These are phyloP conservation scores for Candida boleticola DNA, from an alignment of 805 yeast genomes.

Conservation along the genomic window DNA sequence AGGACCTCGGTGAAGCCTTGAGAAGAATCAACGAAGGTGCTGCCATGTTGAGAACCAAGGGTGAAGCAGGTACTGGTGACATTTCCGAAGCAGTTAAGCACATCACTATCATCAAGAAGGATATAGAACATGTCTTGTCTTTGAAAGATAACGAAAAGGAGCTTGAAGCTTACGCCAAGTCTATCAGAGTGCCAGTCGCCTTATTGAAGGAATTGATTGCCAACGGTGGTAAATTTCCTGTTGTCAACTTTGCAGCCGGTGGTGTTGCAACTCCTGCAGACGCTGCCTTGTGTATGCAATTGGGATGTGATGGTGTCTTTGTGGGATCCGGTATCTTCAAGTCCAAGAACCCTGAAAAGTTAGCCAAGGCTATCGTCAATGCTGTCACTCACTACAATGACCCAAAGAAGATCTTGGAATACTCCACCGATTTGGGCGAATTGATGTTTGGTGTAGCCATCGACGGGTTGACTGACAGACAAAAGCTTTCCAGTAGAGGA, in stretches of 20 bases:
- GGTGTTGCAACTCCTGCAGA: constrained; percentile 88
- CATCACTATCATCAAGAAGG: constrained; percentile 56
- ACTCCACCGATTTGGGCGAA: constrained; percentile 69
- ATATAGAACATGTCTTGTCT: constrained; percentile 48
- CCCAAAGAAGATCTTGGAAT: constrained; percentile 57
- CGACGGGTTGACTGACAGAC: constrained; percentile 44
- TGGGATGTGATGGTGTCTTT: constrained; percentile 34
- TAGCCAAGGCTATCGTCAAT: constrained; percentile 77
- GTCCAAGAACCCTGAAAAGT: constrained; percentile 66
- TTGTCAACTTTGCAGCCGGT: constrained; percentile 85
- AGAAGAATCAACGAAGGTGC: constrained; percentile 81
- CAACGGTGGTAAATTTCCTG: constrained; percentile 64
- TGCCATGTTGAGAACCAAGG: constrained; percentile 83
- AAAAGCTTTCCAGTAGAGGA: constrained; percentile 50
- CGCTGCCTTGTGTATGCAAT: constrained; percentile 71
- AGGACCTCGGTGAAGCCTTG: constrained; percentile 77
- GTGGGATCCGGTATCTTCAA: constrained; percentile 70
- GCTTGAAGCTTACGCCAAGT: constrained; percentile 50
- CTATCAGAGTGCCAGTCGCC: constrained; percentile 58
- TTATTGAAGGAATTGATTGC: constrained; percentile 49
- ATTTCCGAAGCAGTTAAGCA: constrained; percentile 80
- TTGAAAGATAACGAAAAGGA: constrained; percentile 40
- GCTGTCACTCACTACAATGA: constrained; percentile 72
- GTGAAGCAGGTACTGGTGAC: constrained; percentile 90
- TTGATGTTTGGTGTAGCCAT: constrained; percentile 73